Evolutionary conservation across 441 rosid species (phyloP).

Genomic region (Gossypium gossypioides): DNA sequence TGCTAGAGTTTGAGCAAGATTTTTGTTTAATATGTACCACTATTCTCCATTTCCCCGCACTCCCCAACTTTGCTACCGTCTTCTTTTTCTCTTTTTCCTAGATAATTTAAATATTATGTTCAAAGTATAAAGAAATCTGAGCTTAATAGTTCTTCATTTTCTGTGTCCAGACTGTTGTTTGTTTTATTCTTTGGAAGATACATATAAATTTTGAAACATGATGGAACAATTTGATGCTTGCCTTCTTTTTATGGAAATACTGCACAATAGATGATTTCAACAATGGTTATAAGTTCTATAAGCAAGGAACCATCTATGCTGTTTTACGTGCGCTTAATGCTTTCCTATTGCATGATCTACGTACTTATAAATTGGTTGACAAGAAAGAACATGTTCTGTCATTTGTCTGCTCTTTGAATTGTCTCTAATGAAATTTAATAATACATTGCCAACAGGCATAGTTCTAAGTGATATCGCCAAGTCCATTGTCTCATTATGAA

Average conservation of each 20-base stretch:
- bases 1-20: conserved; percentile 35
- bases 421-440: neutral
- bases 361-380: neutral
- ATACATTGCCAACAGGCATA: neutral
- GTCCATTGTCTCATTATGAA: neutral
- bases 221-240: neutral
- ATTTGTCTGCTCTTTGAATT: neutral
- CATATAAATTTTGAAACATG: neutral
- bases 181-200: neutral
- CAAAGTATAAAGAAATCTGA: neutral
- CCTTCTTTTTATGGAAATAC: neutral
- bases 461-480: neutral
- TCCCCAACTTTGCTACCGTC: neutral
- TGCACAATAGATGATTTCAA: neutral
- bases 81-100: neutral
- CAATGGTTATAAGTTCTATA: neutral
- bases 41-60: neutral
- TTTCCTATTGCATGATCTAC: neutral
- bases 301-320: neutral
- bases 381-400: neutral
- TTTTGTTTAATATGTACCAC: neutral
- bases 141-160: neutral
- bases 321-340: neutral
- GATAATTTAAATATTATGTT: neutral
- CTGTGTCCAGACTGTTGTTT: neutral